phyloP scores from a whole-genome alignment of 2,329 filamentous ascomycete genomes.

The Eutypella sp. region DNA sequence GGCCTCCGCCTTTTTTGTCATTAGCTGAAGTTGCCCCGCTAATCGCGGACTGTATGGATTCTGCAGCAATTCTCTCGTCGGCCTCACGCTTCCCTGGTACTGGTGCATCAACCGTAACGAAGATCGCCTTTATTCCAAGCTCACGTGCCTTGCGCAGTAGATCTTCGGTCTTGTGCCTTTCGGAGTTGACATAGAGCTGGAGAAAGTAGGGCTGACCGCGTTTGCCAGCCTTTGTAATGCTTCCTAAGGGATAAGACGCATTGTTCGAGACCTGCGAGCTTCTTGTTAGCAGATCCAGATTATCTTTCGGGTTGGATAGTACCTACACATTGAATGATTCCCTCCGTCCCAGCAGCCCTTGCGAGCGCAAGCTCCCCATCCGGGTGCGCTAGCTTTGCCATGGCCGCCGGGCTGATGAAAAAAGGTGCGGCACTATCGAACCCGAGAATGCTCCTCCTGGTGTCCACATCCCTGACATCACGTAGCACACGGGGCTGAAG shows the following conservation, averaged over 20 bases:
- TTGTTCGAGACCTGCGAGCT: constrained; percentile 20
- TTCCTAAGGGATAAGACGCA: constrained; percentile 18
- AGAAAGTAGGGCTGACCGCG: constrained; percentile 39
- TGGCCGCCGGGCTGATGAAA: constrained; percentile 60
- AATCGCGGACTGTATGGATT: constrained; percentile 34
- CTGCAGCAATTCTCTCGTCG: constrained; percentile 47
- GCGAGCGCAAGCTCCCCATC: constrained; percentile 59
- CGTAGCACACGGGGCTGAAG: constrained; percentile 40
- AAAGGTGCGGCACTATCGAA: constrained; percentile 48
- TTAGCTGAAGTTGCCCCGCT: constrained; percentile 38
- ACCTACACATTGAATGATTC: constrained; percentile 52
- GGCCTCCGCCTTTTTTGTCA: constrained; percentile 48
- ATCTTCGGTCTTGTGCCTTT: constrained; percentile 44
- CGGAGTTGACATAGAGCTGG: constrained; percentile 58
- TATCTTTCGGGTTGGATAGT: constrained; percentile 21
- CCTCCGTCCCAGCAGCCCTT: constrained; percentile 42
- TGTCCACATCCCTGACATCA: constrained; percentile 45
- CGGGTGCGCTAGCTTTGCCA: constrained; percentile 58
- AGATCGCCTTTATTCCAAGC: constrained; percentile 35
- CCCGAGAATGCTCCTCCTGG: constrained; percentile 50
- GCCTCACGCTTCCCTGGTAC: constrained; percentile 42
- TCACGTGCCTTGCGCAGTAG: constrained; percentile 42
- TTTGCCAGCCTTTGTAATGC: constrained; percentile 23
- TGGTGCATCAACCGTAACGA: constrained; percentile 40
- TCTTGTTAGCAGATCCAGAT: constrained; percentile 3